Evolutionary conservation across 129 eudicot genomes (phyloP), one percentile per base, ranked within the genome.

Genomic region (Daucus carota): DNA sequence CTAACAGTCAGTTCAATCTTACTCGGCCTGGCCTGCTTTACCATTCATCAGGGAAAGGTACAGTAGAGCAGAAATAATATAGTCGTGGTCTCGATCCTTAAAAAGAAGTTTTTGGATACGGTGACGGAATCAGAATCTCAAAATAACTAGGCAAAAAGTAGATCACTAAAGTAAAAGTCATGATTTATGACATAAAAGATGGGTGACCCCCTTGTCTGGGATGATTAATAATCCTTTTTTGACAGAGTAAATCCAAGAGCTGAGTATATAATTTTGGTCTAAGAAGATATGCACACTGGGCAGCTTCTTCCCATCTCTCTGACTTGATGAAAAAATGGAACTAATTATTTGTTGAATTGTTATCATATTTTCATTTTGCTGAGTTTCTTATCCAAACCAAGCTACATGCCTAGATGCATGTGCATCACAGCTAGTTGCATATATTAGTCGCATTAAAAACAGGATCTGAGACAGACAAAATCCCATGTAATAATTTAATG

Each of bases 391-490:
- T 72, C 59, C 75, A 72, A 43, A 72, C 38, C 32, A 15, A 28
- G 48, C 17, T 42, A 26, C 32, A 72, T 72, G 75, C 54, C 54
- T 31, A 32, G 66, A 26, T 34, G 70, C 77, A 74, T 74, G 70
- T 74, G 77, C 77, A 32, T 36, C 76, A 73, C 76, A 73, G 66
- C 48, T 54, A 74, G 69, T 48, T 68, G 4, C 9, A 38, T 43
- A 44, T 4, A n/a, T 63, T 29, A 24, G 18, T 36, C 69, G 41
- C 73, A 47, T 70, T 16, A 50, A 48, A 68, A 68, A 77, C 71
- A 77, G 40, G 75, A 69, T 65, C 80, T 47, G 50, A 74, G 69
- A 77, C 75, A 69, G 74, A 67, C 54, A 46, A 68, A 20, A 77
- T 77, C 80, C 31, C 29, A 34, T 22, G 38, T 48, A 47, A 47